Evolutionary conservation across 2,329 filamentous ascomycete genomes (phyloP).

Genomic region (Zalaria sp.): DNA sequence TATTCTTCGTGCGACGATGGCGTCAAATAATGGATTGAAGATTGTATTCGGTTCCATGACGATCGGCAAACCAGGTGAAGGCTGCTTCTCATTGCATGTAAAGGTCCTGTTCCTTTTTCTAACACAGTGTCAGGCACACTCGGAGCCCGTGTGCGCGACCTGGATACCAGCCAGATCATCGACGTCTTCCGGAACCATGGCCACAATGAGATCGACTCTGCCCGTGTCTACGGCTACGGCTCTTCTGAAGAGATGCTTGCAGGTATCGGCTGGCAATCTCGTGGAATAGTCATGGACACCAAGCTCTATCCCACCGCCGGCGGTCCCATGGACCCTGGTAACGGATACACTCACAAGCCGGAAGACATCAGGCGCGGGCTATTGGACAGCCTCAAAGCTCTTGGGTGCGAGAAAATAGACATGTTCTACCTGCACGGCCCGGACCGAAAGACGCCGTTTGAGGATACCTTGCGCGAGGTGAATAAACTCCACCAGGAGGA

Average conservation of each 20-base stretch:
- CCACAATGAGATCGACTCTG: constrained; percentile 16
- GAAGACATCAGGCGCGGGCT: constrained; percentile 2
- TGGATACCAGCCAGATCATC: constrained; percentile 5
- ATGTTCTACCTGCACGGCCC: constrained; percentile 25
- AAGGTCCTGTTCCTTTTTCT: too few relatives aligned
- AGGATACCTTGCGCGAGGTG: constrained; percentile 25
- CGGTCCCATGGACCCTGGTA: constrained; percentile 7
- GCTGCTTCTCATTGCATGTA: too few relatives aligned
- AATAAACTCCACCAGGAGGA: constrained; percentile 24
- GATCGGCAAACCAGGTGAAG: constrained; percentile 5
- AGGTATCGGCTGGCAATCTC: constrained; percentile 14
- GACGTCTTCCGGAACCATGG: constrained; percentile 12
- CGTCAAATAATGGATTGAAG: constrained; percentile 1
- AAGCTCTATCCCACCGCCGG: constrained; percentile 24
- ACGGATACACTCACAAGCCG: not conserved
- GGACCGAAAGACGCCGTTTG: constrained; percentile 25
- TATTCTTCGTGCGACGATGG: too few relatives aligned
- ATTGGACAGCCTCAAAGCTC: constrained; percentile 3
- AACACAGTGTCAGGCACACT: not conserved
- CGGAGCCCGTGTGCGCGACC: constrained; percentile 12
- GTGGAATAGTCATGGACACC: constrained; percentile 28
- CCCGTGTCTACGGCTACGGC: constrained; percentile 16
- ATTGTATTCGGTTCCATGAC: constrained; percentile 12
- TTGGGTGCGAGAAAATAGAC: constrained; percentile 11
- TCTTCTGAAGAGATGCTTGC: constrained; percentile 21